These are phyloP conservation scores for Calonectria crousiana DNA, from an alignment of 2,329 filamentous ascomycete species.

Conservation along the genomic window DNA sequence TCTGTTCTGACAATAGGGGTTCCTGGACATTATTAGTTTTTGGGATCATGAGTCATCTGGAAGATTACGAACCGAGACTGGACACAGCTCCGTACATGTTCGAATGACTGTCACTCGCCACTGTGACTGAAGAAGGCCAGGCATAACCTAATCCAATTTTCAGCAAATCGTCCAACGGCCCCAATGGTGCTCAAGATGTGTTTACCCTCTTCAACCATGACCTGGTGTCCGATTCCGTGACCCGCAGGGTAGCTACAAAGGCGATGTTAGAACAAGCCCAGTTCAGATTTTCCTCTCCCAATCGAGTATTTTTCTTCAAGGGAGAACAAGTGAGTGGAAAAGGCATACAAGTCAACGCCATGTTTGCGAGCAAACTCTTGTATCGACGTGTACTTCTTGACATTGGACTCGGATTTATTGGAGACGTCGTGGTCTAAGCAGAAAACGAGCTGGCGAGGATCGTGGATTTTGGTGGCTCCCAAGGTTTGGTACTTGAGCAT, in stretches of 20 bases:
- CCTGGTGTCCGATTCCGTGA: constrained; percentile 88
- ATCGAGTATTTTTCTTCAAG: neutral
- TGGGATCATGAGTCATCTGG: neutral
- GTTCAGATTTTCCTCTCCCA: neutral
- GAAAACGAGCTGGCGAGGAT: constrained; percentile 82
- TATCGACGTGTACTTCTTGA: constrained; percentile 86
- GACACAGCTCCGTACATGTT: constrained; percentile 78
- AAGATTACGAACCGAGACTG: neutral
- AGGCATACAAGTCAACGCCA: constrained; percentile 72
- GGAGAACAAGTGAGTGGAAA: neutral
- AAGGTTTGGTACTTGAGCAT: constrained; percentile 82
- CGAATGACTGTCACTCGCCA: constrained; percentile 82
- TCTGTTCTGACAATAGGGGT: constrained; percentile 90
- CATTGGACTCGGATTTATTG: constrained; percentile 81
- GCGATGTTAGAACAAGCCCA: neutral
- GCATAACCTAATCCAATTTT: constrained; percentile 67
- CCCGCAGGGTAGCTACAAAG: constrained; percentile 73
- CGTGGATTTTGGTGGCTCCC: constrained; percentile 78
- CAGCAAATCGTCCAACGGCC: neutral
- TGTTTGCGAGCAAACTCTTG: constrained; percentile 85
- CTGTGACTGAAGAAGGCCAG: constrained; percentile 87
- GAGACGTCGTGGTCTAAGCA: constrained; percentile 91
- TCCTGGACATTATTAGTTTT: constrained; percentile 54
- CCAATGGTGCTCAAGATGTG: neutral
- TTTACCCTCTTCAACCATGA: constrained; percentile 76